These are phyloP conservation scores for Suillus americanus DNA, from an alignment of 768 basidiomycete species.

Conservation along the genomic window DNA sequence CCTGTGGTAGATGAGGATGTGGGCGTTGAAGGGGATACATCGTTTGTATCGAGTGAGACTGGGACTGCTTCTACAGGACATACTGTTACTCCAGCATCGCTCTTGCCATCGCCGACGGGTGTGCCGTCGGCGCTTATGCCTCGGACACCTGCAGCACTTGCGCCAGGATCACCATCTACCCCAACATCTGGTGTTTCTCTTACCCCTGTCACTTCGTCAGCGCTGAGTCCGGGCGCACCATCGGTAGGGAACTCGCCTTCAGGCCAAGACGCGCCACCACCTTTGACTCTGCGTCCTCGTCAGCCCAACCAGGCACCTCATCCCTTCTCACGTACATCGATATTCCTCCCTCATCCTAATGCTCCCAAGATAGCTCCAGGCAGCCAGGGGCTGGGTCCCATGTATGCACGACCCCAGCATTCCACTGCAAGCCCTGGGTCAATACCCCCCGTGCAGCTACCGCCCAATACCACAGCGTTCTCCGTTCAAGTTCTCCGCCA, in stretches of 20 bases:
- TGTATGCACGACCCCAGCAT: conserved; percentile 48
- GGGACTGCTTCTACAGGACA: conserved; percentile 2
- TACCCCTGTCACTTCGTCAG: conserved; percentile 11
- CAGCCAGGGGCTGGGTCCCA: conserved; percentile 43
- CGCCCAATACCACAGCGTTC: conserved; percentile 30
- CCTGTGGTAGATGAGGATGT: conserved; percentile 5
- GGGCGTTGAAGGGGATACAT: conserved; percentile 2
- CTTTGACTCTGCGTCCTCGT: conserved; percentile 27
- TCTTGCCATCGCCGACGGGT: conserved; percentile 15
- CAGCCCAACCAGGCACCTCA: conserved; percentile 20
- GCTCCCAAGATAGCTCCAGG: conserved; percentile 43
- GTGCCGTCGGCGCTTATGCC: conserved; percentile 7
- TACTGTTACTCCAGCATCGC: conserved; percentile 10
- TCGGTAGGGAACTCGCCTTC: neutral
- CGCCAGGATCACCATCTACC: conserved; percentile 8
- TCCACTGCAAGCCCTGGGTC: conserved; percentile 11
- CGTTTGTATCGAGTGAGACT: neutral
- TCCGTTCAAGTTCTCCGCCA: conserved; percentile 28
- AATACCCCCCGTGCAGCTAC: neutral
- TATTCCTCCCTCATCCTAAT: conserved; percentile 56
- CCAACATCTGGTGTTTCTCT: conserved; percentile 19
- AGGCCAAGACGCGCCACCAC: conserved; percentile 1
- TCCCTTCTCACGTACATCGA: conserved; percentile 35
- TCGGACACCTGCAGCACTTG: conserved; percentile 11
- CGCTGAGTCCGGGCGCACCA: conserved; percentile 3